Conservation (phyloP, 2,329 filamentous ascomycete species). For the Ceratocystis papillata region DNA sequence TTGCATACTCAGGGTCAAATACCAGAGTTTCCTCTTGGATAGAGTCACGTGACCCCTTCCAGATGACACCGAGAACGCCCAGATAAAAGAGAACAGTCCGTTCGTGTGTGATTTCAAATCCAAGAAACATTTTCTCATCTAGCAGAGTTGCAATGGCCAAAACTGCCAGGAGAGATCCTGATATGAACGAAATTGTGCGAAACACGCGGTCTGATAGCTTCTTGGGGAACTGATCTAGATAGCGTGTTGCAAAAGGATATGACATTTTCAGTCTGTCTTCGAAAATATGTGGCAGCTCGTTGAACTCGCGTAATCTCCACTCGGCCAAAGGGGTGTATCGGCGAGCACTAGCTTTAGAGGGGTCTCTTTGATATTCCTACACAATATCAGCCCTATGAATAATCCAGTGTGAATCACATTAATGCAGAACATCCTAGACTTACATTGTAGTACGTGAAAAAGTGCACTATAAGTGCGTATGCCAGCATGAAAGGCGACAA, state of each 20-base stretch:
- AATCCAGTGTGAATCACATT: background rate
- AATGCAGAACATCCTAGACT: slow-evolving; percentile 29
- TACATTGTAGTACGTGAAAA: slow-evolving; percentile 90
- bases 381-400: background rate
- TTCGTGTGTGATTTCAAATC: slow-evolving; percentile 82
- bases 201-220: slow-evolving; percentile 80
- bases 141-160: slow-evolving; percentile 74
- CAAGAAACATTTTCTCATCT: slow-evolving; percentile 81
- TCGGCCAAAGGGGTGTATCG: slow-evolving; percentile 88
- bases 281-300: slow-evolving; percentile 88
- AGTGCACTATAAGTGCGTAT: slow-evolving; percentile 78
- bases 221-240: slow-evolving; percentile 93
- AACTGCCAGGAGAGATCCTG: slow-evolving; percentile 76
- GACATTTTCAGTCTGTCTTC: slow-evolving; percentile 86
- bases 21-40: slow-evolving; percentile 81
- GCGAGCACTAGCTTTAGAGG: slow-evolving; percentile 71
- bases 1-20: slow-evolving; percentile 82
- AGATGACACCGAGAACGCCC: slow-evolving; percentile 69
- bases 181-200: slow-evolving; percentile 75
- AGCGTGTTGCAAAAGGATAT: slow-evolving; percentile 81
- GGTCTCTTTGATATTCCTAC: slow-evolving; percentile 90
- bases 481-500: slow-evolving; percentile 78
- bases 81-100: slow-evolving; percentile 86
- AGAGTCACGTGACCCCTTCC: slow-evolving; percentile 70
- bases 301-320: slow-evolving; percentile 98